Conservation (phyloP, 2,329 filamentous ascomycete species). For the Penicillium sp. region DNA sequence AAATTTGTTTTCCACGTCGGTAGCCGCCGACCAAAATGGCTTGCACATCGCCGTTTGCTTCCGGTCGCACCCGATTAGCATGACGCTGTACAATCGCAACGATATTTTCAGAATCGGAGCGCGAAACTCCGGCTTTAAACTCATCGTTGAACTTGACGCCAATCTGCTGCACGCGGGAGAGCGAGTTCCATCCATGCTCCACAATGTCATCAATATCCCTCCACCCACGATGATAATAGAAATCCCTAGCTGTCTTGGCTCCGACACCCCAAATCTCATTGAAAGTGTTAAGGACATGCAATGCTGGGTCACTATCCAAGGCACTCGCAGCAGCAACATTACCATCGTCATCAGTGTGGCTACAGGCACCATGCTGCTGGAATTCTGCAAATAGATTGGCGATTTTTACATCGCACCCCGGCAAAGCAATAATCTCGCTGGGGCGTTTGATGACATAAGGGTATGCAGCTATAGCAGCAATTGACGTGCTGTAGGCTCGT, state of each 20-base stretch:
- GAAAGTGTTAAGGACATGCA: slow-evolving; percentile 68
- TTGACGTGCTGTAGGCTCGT: slow-evolving; percentile 82
- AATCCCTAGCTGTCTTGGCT: slow-evolving; percentile 74
- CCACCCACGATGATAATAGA: slow-evolving; percentile 76
- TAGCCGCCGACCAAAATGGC: slow-evolving; percentile 76
- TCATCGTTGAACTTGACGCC: slow-evolving; percentile 94
- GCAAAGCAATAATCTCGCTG: slow-evolving; percentile 56
- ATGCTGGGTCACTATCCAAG: slow-evolving; percentile 62
- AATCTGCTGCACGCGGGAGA: slow-evolving; percentile 85
- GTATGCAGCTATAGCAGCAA: slow-evolving; percentile 81
- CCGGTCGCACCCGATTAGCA: slow-evolving; percentile 62
- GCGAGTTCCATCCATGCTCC: slow-evolving; percentile 72
- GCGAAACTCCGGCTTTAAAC: slow-evolving; percentile 69
- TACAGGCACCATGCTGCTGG: slow-evolving; percentile 44
- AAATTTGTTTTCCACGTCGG: slow-evolving; percentile 70
- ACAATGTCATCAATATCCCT: slow-evolving; percentile 81
- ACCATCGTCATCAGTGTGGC: slow-evolving; percentile 47
- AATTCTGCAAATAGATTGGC: slow-evolving; percentile 77
- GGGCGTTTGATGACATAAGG: slow-evolving; percentile 56
- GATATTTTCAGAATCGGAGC: slow-evolving; percentile 72
- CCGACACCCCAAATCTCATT: slow-evolving; percentile 93
- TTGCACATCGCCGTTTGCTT: slow-evolving; percentile 50
- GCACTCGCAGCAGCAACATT: slow-evolving; percentile 63
- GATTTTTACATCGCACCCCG: slow-evolving; percentile 80
- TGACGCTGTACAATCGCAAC: slow-evolving; percentile 63